Evolutionary conservation across 106 monocot genomes (phyloP).

Genomic region (Phalaenopsis aphrodite): DNA sequence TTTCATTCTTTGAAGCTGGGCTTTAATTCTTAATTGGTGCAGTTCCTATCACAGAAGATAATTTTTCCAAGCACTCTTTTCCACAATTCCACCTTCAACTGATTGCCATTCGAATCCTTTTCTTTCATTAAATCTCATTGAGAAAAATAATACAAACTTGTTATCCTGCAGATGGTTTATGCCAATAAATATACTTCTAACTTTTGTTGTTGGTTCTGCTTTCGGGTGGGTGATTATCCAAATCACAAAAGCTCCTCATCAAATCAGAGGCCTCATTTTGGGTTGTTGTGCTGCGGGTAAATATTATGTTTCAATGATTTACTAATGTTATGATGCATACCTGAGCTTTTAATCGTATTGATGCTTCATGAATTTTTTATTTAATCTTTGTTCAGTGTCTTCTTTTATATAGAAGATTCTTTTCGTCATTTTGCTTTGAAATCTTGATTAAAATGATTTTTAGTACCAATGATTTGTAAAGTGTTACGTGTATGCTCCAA

Average conservation of each 20-base stretch:
- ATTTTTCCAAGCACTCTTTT: background rate
- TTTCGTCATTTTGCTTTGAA: background rate
- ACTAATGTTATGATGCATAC: background rate
- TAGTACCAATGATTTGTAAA: background rate
- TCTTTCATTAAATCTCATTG: too few species aligned
- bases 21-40: background rate
- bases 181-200: conserved; percentile 72
- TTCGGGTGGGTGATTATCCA: conserved; percentile 68
- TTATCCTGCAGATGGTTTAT: conserved; percentile 75
- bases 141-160: conserved; percentile 1
- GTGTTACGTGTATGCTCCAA: background rate
- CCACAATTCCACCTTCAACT: background rate
- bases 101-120: too few species aligned
- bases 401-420: background rate
- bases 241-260: conserved; percentile 53
- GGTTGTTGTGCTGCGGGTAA: conserved; percentile 84
- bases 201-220: conserved; percentile 45
- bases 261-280: conserved; percentile 53
- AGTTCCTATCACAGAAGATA: background rate
- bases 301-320: background rate
- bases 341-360: background rate
- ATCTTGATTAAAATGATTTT: background rate
- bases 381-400: background rate
- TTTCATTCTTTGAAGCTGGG: conserved; percentile 7
- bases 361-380: conserved; percentile 2